A percentile compares a stretch with the other conserved stretches of the same genome.
Conservation (phyloP, 179 eudicot genomes). For the Beta macrorhiza region DNA sequence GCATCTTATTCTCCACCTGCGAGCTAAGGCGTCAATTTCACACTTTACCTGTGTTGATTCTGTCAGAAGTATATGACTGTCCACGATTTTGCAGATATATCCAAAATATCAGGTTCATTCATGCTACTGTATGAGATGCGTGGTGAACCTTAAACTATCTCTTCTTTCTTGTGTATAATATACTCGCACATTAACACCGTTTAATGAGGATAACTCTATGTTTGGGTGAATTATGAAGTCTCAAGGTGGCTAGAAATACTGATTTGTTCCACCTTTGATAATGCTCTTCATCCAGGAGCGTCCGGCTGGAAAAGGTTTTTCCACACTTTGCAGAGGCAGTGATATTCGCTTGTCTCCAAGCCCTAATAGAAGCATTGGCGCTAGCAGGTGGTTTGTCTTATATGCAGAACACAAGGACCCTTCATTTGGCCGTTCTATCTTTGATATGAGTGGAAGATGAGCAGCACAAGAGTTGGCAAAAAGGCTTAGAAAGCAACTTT, state of each 20-base stretch:
- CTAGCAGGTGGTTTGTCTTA: background rate
- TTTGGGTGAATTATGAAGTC: background rate
- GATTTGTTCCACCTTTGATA: background rate
- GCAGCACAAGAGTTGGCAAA: background rate
- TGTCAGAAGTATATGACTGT: background rate
- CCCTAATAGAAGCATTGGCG: background rate
- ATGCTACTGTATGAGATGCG: background rate
- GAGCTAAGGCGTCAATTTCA: slow-evolving; percentile 6
- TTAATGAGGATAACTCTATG: background rate
- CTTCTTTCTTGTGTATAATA: slow-evolving; percentile 2
- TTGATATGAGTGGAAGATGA: background rate
- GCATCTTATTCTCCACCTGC: slow-evolving; percentile 3
- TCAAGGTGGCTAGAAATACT: background rate
- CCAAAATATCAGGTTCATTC: background rate
- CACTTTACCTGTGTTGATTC: background rate
- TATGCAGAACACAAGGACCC: background rate
- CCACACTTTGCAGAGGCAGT: too few species aligned
- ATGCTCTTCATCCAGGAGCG: background rate
- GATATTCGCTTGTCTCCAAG: background rate
- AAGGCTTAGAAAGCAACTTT: background rate
- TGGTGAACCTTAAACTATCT: background rate
- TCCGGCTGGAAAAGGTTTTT: background rate
- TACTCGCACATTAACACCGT: background rate
- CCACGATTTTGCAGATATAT: background rate
- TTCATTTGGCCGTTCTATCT: background rate